Evolutionary conservation across 768 basidiomycete species (phyloP), one percentile per base, ranked within the genome.

Genomic region (Tulasnella sp.): DNA sequence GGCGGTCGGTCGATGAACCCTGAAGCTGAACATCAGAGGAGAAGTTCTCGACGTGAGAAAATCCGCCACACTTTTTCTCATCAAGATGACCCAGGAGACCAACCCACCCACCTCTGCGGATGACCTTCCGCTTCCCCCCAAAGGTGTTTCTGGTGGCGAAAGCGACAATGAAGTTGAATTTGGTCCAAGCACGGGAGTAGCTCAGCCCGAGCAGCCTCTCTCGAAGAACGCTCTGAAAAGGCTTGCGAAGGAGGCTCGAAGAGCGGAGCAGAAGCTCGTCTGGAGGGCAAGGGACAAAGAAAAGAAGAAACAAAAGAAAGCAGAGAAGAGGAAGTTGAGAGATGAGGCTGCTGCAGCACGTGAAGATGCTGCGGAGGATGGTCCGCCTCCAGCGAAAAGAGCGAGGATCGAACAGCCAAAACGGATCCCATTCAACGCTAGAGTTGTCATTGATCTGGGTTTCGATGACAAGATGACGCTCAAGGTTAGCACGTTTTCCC

Each of bases 171-270:
- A 29, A 3, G 67, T n/a, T 69, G 67, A 69, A 69, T 10, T 72
- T 3, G 23, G 67, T 23, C 67, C 67, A 69, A 23, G 70, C 15
- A 11, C 82, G 2, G 44, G 2, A 11, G 44, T 46, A 46, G 44
- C 13, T 11, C 44, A 46, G 15, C 44, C 44, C 11, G 6, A 46
- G 18, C 44, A 46, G 15, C 44, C 86, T 44, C 87, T 91, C 78
- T 94, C 93, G 42, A 95, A 95, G 83, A 93, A 89, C 40, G 92
- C 93, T 2, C 87, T 89, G 81, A 95, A 95, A 83, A 91, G 88
- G 82, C 89, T 90, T 3, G 90, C 89, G n/a, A 93, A 88, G 83
- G 90, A 90, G 20, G 90, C 91, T 71, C 87, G 88, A n/a, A 83
- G 88, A 79, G 89, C 88, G 15, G 90, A 89, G 32, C 82, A 85